Evolutionary conservation across 2,329 filamentous ascomycete genomes (phyloP).

Genomic region (Calonectria leucothoes): DNA sequence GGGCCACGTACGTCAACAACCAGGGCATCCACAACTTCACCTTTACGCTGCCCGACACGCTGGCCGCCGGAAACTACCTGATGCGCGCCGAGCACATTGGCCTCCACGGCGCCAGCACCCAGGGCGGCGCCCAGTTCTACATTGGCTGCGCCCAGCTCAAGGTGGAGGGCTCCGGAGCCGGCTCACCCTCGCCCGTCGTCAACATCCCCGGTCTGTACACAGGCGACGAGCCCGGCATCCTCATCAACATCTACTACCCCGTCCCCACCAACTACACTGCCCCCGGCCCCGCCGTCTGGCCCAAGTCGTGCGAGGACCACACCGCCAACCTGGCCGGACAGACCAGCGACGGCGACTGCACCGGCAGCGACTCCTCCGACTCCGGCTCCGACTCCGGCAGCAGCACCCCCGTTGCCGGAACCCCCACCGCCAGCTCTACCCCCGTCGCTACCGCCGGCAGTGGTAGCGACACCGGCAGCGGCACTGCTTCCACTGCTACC

Average conservation of each 20-base stretch:
- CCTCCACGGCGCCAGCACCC: constrained; percentile 46
- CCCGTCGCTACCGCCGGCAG: constrained; percentile 9
- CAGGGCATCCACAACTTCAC: constrained; percentile 49
- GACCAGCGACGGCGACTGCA: constrained; percentile 51
- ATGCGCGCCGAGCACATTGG: constrained; percentile 52
- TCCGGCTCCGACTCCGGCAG: constrained; percentile 22
- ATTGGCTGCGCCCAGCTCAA: constrained; percentile 50
- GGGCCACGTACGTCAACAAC: constrained; percentile 46
- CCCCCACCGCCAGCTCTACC: constrained; percentile 18
- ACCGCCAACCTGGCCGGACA: constrained; percentile 49
- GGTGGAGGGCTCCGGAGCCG: constrained; percentile 46
- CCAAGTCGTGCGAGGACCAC: constrained; percentile 50
- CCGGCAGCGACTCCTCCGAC: constrained; percentile 43
- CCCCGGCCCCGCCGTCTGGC: constrained; percentile 49
- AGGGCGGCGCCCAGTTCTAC: constrained; percentile 52
- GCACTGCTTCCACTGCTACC: constrained; percentile 19
- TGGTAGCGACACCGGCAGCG: not conserved
- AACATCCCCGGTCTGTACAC: constrained; percentile 48
- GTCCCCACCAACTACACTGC: constrained; percentile 46
- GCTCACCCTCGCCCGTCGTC: constrained; percentile 42
- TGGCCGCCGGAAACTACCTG: constrained; percentile 47
- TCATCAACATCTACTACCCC: constrained; percentile 51
- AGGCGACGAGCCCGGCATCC: constrained; percentile 47
- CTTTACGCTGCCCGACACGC: constrained; percentile 44
- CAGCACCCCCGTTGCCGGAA: constrained; percentile 3